Conservation (phyloP, 108 stramenopile species). For the Epithemia pelagica region DNA sequence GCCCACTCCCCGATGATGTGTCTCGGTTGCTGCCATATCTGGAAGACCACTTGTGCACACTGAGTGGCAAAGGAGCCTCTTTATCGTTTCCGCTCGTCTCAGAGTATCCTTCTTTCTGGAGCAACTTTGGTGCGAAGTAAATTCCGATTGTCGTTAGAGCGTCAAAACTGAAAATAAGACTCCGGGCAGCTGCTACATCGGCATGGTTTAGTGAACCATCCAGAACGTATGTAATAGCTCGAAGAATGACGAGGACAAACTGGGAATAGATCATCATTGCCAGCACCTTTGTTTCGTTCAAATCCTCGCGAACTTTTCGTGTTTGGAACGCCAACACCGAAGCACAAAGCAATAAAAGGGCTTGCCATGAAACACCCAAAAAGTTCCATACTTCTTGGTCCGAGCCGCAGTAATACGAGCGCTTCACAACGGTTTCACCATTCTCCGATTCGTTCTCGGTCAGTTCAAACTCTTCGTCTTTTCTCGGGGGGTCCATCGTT, state of each 20-base stretch:
- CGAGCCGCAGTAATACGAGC: conserved; percentile 4
- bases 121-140: conserved; percentile 19
- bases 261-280: conserved; percentile 22
- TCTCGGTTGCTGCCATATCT: no score
- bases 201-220: conserved; percentile 1
- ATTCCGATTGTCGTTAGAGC: conserved; percentile 8
- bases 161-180: conserved; percentile 16
- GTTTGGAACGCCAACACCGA: conserved; percentile 32
- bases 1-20: not conserved
- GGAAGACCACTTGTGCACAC: not conserved
- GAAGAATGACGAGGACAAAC: conserved; percentile 11
- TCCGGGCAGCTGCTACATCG: not conserved
- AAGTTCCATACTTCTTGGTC: conserved; percentile 6
- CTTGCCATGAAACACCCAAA: conserved; percentile 14
- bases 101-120: not conserved
- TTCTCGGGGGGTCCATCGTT: conserved; percentile 12
- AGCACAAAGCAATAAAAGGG: conserved; percentile 16
- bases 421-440: conserved; percentile 3
- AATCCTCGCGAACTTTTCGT: conserved; percentile 22
- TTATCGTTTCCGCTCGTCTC: not conserved
- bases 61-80: not conserved
- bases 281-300: conserved; percentile 29
- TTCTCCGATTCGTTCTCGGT: not conserved
- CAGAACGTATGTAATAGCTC: not conserved
- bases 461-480: conserved; percentile 3